phyloP scores from a whole-genome alignment of 768 basidiomycete genomes.

The Sarcodon sp. region DNA sequence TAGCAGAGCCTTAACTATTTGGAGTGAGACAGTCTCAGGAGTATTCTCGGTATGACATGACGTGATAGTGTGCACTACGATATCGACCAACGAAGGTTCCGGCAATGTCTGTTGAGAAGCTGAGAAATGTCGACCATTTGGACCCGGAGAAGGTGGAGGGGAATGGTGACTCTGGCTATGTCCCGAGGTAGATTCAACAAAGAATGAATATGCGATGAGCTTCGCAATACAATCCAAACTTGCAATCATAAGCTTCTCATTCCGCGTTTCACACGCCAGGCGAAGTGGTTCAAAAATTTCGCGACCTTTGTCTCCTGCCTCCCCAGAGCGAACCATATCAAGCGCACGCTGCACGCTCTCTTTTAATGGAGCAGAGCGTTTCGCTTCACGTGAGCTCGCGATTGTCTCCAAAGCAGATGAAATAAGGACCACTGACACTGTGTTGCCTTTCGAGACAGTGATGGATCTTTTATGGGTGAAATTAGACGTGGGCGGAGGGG shows the following conservation, averaged over 20 bases:
- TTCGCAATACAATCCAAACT: conserved; percentile 97
- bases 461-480: conserved; percentile 20
- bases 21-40: conserved; percentile 84
- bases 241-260: conserved; percentile 89
- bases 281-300: conserved; percentile 95
- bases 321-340: conserved; percentile 66
- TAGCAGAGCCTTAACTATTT: conserved; percentile 92
- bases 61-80: conserved; percentile 92
- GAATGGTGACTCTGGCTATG: conserved; percentile 38
- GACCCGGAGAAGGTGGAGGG: conserved; percentile 61
- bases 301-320: conserved; percentile 64
- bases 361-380: conserved; percentile 65
- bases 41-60: conserved; percentile 82
- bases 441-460: conserved; percentile 41
- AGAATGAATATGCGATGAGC: conserved; percentile 95
- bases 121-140: conserved; percentile 27
- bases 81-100: conserved; percentile 73
- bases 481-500: neutral
- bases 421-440: conserved; percentile 70
- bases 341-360: conserved; percentile 74
- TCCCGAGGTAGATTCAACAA: conserved; percentile 49
- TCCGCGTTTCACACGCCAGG: conserved; percentile 90
- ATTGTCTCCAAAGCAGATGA: conserved; percentile 81
- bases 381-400: conserved; percentile 79
- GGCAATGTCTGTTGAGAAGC: conserved; percentile 36